phyloP scores from a whole-genome alignment of 257 asterid species.

The Forsythia viridissima region DNA sequence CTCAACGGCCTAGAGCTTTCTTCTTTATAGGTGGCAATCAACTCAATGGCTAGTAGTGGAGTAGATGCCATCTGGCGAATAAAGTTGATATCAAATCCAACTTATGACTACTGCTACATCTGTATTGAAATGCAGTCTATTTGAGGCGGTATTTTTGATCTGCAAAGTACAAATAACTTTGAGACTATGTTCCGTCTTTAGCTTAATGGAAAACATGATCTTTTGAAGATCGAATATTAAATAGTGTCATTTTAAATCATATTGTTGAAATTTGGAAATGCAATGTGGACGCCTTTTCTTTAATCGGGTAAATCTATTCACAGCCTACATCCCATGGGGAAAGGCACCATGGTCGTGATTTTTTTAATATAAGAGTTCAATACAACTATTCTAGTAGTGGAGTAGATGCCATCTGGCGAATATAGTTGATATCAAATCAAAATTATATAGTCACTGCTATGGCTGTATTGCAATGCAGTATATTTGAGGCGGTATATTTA shows the following conservation, averaged over 20 bases:
- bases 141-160: not conserved
- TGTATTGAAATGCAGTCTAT: not conserved
- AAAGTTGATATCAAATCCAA: not conserved
- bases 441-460: too few species aligned
- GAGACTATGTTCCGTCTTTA: not conserved
- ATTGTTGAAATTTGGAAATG: not conserved
- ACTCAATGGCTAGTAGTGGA: not conserved
- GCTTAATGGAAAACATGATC: not conserved
- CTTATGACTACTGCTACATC: too few species aligned
- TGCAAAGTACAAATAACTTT: not conserved
- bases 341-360: not conserved
- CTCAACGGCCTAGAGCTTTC: not conserved
- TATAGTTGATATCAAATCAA: not conserved
- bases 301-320: not conserved
- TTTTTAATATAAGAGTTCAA: too few species aligned
- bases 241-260: not conserved
- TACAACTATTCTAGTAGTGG: too few species aligned
- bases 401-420: not conserved
- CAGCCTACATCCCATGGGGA: not conserved
- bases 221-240: not conserved
- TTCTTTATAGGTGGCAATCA: not conserved
- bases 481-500: not conserved
- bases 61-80: not conserved
- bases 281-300: not conserved
- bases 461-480: not conserved